Percentiles rank a stretch among this genome's conserved stretches.
These are phyloP conservation scores for Coemansia guatemalensis DNA, from an alignment of 192 early-diverging fungal genomes.

Conservation along the genomic window DNA sequence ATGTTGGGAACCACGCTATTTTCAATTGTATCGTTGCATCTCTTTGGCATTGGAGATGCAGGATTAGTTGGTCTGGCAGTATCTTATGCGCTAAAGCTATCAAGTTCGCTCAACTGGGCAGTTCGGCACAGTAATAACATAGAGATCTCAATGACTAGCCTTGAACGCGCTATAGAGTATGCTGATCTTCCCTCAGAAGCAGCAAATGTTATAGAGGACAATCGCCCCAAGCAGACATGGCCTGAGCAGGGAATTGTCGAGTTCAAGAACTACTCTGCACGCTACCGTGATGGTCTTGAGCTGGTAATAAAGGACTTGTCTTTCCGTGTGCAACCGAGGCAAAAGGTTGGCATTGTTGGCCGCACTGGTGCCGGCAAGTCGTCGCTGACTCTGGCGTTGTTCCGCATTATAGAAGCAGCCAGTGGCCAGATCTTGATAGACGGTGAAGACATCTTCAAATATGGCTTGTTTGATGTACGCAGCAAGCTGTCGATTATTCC, in stretches of 20 bases:
- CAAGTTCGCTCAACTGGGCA: slow-evolving; percentile 70
- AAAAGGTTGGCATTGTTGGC: slow-evolving; percentile 88
- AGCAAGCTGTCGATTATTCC: slow-evolving; percentile 80
- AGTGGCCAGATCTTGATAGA: no score
- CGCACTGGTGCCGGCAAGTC: slow-evolving; percentile 80
- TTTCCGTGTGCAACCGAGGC: slow-evolving; percentile 63
- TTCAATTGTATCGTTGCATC: slow-evolving; percentile 49
- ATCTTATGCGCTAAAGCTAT: slow-evolving; percentile 77
- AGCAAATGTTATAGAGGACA: slow-evolving; percentile 40
- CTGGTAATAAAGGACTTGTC: slow-evolving; percentile 69
- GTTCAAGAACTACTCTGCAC: slow-evolving; percentile 62
- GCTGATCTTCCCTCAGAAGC: slow-evolving; percentile 73
- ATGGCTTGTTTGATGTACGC: slow-evolving; percentile 75
- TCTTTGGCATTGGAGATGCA: slow-evolving; percentile 63
- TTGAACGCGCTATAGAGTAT: slow-evolving; percentile 83
- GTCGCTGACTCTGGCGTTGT: slow-evolving; percentile 64
- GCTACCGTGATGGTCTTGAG: slow-evolving; percentile 62
- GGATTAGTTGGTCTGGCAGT: slow-evolving; percentile 82
- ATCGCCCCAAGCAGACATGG: slow-evolving; percentile 58
- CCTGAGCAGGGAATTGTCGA: slow-evolving; percentile 68
- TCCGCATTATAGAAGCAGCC: slow-evolving; percentile 70
- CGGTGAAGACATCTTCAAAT: slow-evolving; percentile 68
- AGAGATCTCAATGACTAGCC: slow-evolving; percentile 78
- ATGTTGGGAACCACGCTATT: slow-evolving; percentile 63
- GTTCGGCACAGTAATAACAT: slow-evolving; percentile 68